Conservation (phyloP, 106 monocot species). For the Allium cepa region DNA sequence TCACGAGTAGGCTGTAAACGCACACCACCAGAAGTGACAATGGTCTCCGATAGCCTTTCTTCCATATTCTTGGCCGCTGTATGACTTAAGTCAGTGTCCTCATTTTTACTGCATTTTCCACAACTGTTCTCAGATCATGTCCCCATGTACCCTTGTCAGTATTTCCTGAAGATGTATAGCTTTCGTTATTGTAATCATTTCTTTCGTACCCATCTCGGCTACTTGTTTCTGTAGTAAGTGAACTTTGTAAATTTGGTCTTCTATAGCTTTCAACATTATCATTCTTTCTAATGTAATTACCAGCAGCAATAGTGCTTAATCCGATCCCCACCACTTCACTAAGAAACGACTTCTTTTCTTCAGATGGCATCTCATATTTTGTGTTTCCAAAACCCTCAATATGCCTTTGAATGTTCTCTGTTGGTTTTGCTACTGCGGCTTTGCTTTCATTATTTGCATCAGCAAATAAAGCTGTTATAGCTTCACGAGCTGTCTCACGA, state of each 20-base stretch:
- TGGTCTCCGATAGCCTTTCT: slow-evolving; percentile 87
- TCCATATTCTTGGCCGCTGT: slow-evolving; percentile 57
- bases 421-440: slow-evolving; percentile 15
- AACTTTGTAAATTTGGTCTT: slow-evolving; percentile 71
- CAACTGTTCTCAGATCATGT: slow-evolving; percentile 26
- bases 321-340: slow-evolving; percentile 82
- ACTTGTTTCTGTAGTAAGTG: slow-evolving; percentile 64
- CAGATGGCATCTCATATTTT: slow-evolving; percentile 61
- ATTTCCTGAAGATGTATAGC: slow-evolving; percentile 31
- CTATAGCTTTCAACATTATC: slow-evolving; percentile 55
- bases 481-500: slow-evolving; percentile 86
- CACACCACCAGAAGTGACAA: slow-evolving; percentile 86
- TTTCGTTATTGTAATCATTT: slow-evolving; percentile 30
- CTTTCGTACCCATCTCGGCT: slow-evolving; percentile 43
- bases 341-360: slow-evolving; percentile 91
- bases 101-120: slow-evolving; percentile 14
- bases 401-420: slow-evolving; percentile 54
- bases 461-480: slow-evolving; percentile 67
- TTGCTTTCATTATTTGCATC: slow-evolving; percentile 18
- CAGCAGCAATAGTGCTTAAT: slow-evolving; percentile 62
- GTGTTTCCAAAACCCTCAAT: slow-evolving; percentile 98
- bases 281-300: slow-evolving; percentile 64
- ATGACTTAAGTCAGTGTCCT: slow-evolving; percentile 20
- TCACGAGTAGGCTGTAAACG: slow-evolving; percentile 95
- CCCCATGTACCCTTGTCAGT: slow-evolving; percentile 34